Conservation (phyloP, 257 asterid species). For the Thymus quinquecostatus region DNA sequence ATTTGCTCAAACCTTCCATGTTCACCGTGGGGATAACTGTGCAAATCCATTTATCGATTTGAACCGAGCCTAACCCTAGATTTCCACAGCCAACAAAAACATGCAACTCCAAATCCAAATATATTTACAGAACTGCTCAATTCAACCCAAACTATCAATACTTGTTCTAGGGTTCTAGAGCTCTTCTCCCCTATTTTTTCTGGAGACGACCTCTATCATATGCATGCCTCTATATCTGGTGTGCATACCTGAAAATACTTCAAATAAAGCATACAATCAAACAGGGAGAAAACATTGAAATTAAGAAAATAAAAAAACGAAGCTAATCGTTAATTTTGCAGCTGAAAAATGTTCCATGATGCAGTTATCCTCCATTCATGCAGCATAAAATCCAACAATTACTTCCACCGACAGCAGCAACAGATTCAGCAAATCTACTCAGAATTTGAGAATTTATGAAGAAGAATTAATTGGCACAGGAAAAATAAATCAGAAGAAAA, state of each 20-base stretch:
- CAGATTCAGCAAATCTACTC: slow-evolving; percentile 19
- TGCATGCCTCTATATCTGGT: slow-evolving; percentile 23
- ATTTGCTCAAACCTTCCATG: slow-evolving; percentile 92
- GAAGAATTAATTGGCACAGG: slow-evolving; percentile 20
- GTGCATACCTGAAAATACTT: slow-evolving; percentile 39
- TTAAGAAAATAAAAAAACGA: neutral
- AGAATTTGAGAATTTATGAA: slow-evolving; percentile 10
- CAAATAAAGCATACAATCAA: slow-evolving; percentile 20
- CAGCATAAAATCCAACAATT: slow-evolving; percentile 29
- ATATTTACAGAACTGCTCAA: slow-evolving; percentile 25
- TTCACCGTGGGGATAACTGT: slow-evolving; percentile 64
- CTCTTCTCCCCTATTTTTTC: slow-evolving; percentile 4
- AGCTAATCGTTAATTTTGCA: slow-evolving; percentile 14
- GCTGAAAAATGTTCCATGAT: slow-evolving; percentile 33
- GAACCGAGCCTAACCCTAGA: slow-evolving; percentile 32
- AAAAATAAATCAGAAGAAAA: neutral
- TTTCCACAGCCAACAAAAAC: slow-evolving; percentile 26
- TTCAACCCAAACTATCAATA: slow-evolving; percentile 17
- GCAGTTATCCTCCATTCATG: slow-evolving; percentile 31
- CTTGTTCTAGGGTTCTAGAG: slow-evolving; percentile 7
- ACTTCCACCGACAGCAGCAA: neutral
- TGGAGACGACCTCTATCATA: slow-evolving; percentile 25
- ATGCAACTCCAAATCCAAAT: slow-evolving; percentile 20
- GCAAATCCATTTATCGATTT: slow-evolving; percentile 67
- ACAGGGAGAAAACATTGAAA: slow-evolving; percentile 11